Evolutionary conservation across 371 early-diverging fungal species (phyloP), one percentile per base, ranked within the genome.

Genomic region (Apophysomyces trapeziformis): DNA sequence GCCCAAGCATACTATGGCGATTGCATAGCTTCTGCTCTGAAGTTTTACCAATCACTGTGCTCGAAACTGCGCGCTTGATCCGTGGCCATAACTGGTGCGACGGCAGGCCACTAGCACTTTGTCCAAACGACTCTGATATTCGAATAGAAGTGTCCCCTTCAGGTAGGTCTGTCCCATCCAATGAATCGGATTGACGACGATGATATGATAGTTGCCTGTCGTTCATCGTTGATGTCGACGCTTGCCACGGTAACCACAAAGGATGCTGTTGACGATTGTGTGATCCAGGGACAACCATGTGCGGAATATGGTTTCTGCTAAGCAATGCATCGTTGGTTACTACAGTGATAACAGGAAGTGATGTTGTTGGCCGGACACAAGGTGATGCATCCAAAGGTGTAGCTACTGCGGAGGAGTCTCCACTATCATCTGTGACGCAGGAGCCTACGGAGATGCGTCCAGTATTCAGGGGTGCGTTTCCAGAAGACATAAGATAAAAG

Each of bases 311-410:
- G 35, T 38, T 58, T 39, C 50, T 12, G 57, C 67, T 63, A 12
- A 72, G 72, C 26, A 69, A 61, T 13, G 70, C 61, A 45, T 77
- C 80, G 61, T 73, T 60, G 43, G 71, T 67, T 5, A 73, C 69
- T n/a, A 79, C 68, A 7, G 73, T 79, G 50, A 75, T 75, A 21
- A 77, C 68, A 35, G 77, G 64, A 64, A 74, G 68, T 9, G 69
- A 37, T 38, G 74, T 64, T 3, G 66, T 65, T 9, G 71, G 74
- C 32, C 64, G 67, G 44, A 67, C 68, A 5, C 46, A 62, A 16
- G 80, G 80, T 35, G 80, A 79, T 1, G 70, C 73, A 66, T 76
- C 77, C 41, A 76, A 47, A 38, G 80, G 80, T 7, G 80, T 79
- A 21, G 73, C 70, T 18, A 79, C 6, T 13, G 66, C 65, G 13